Evolutionary conservation across 139 green algal species (phyloP), one percentile per base, ranked within the genome.

Genomic region (Pycnococcus provasolii): DNA sequence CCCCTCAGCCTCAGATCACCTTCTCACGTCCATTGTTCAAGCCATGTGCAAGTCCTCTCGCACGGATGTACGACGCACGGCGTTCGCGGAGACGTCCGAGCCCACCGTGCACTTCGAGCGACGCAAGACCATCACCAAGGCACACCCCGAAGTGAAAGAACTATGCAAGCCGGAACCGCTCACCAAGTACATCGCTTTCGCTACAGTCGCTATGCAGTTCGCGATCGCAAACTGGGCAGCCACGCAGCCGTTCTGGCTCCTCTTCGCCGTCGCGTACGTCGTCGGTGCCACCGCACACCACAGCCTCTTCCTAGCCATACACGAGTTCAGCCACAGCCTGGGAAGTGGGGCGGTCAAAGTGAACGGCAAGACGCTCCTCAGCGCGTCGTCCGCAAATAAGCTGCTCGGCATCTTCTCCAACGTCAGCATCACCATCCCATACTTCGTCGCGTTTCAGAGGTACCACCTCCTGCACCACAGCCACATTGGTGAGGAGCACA

Each of bases 401-500:
- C 41, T 81, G n/a, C 70, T 90, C 7, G 72, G 62, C 11, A 9
- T 88, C 4, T 46, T 81, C 7, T 75, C 70, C 71, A 90, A 90
- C 75, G 65, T 80, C 51, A 73, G 77, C 4, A 69, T 88, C 48
- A 76, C 79, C 8, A 72, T 90, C 3, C 85, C 85, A 0, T 78
- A 86, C 45, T 74, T 78, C 4, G 77, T 78, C 43, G 77, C 77
- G 46, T 90, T 90, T 60, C 55, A 80, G n/a, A 80, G 84, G 57
- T 90, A 90, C 66, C 85, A 90, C 70, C 73, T 87, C 72, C 81
- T 88, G 67, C 85, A 90, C 72, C 85, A 90, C 76, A 72, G 72
- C 4, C 78, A 53, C 50, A 76, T 85, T 72, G 83, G 81, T 37
- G 67, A 86, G 41, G 81, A 88, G 40, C 81, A 74, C 2, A 76